Evolutionary conservation across 148 eudicot genomes (phyloP), one percentile per base, ranked within the genome.

Genomic region (Nepenthes mirabilis): DNA sequence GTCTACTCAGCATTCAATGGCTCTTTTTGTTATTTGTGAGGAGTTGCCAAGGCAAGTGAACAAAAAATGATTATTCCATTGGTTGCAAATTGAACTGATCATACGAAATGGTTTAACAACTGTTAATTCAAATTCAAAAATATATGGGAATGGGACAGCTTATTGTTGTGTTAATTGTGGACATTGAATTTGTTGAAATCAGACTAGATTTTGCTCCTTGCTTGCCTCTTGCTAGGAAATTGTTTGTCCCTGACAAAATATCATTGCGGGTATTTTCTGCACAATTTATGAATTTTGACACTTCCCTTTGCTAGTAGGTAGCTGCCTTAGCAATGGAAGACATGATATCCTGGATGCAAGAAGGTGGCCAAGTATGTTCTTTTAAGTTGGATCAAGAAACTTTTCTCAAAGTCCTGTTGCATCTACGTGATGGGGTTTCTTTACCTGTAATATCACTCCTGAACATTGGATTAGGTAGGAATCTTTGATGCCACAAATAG

Each of bases 291-390:
- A 0, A 3, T n/a, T n/a, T 11, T 49, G 36, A 37, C 23, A 65
- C 43, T 58, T 67, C 12, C 52, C 12, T 36, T 40, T 83, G 75
- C 77, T 83, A 70, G 77, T 79, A 93, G 99, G 99, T 93, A 57
- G 99, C 99, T 70, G 99, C 99, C 62, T 79, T 93, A 61, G 99
- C 99, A 33, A 83, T 93, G 99, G 96, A 93, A 67, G 96, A 93
- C 69, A 93, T 93, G 99, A 93, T 93, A 75, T 77, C 95, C 69
- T 93, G 99, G 99, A 89, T 93, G 99, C 87, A 93, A 70, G 99
- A 93, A 77, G 99, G 99, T 66, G 99, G 99, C 61, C 99, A 93
- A 77, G 99, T 88, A 75, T 57, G 90, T 83, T 65, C 11, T 68
- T 56, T 49, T 49, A 11, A n/a, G 52, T 49, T 45, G 52, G 52